Conservation (phyloP, 192 early-diverging fungal species). For the Lunasporangiospora selenospora region DNA sequence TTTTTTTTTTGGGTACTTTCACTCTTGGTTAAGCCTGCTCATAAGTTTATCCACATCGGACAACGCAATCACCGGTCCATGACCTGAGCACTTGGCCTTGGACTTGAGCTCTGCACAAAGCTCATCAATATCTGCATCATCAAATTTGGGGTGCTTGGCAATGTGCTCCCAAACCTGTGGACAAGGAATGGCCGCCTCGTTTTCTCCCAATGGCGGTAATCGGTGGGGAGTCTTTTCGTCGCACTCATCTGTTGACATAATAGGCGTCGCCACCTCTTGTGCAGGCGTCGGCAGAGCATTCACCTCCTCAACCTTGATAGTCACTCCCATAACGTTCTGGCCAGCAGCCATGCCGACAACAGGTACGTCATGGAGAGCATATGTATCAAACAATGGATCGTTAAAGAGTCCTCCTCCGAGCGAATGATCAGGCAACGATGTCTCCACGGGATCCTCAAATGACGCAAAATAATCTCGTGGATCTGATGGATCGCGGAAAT, state of each 20-base stretch:
- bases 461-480: slow-evolving; percentile 16
- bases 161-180: slow-evolving; percentile 63
- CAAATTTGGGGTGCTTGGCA: slow-evolving; percentile 63
- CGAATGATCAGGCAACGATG: not conserved
- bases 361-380: too few species aligned
- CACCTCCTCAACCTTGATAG: too few species aligned
- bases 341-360: too few species aligned
- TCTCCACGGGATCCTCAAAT: slow-evolving; percentile 23
- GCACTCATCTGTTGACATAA: too few species aligned
- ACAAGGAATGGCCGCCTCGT: slow-evolving; percentile 48
- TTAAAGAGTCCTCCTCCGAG: slow-evolving; percentile 21
- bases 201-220: slow-evolving; percentile 22
- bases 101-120: slow-evolving; percentile 58
- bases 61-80: slow-evolving; percentile 59
- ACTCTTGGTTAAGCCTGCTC: slow-evolving; percentile 30
- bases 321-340: too few species aligned
- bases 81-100: slow-evolving; percentile 64
- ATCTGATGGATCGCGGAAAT: slow-evolving; percentile 43
- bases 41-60: slow-evolving; percentile 50
- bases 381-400: slow-evolving; percentile 32
- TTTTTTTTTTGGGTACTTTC: not conserved
- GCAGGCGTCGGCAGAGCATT: too few species aligned
- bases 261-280: too few species aligned
- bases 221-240: too few species aligned
- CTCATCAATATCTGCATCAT: slow-evolving; percentile 61